These are phyloP conservation scores for Phalaenopsis aphrodite DNA, from an alignment of 106 monocot genomes.

Conservation along the genomic window DNA sequence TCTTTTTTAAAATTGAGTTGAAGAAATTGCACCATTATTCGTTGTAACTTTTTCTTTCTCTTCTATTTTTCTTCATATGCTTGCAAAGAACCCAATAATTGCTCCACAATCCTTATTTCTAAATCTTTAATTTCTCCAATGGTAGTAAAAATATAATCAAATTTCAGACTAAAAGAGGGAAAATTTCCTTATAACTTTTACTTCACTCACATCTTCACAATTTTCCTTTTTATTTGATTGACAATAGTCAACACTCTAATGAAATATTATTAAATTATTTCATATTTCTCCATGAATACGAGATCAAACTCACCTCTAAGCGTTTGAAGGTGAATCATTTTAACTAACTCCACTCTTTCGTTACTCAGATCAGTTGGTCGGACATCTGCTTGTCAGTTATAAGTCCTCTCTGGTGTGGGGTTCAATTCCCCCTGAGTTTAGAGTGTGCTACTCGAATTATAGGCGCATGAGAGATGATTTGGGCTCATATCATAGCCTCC, in stretches of 20 bases:
- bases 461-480: too few species aligned
- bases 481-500: too few species aligned
- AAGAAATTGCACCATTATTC: not conserved
- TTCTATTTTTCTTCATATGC: not conserved
- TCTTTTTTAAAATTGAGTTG: not conserved
- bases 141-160: not conserved
- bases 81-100: not conserved
- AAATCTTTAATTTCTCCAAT: slow-evolving; percentile 6
- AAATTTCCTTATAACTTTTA: not conserved
- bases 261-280: too few species aligned
- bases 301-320: too few species aligned
- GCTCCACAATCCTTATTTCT: not conserved
- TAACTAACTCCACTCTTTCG: too few species aligned
- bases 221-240: not conserved
- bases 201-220: not conserved
- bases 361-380: too few species aligned
- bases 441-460: too few species aligned
- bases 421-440: too few species aligned
- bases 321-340: too few species aligned
- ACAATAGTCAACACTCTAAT: not conserved
- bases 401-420: too few species aligned
- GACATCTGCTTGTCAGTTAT: too few species aligned
- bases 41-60: not conserved
- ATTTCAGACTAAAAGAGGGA: not conserved
- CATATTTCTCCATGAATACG: too few species aligned